Evolutionary conservation across 768 basidiomycete species (phyloP), one percentile per base, ranked within the genome.

Genomic region (Termitomyces sp.): DNA sequence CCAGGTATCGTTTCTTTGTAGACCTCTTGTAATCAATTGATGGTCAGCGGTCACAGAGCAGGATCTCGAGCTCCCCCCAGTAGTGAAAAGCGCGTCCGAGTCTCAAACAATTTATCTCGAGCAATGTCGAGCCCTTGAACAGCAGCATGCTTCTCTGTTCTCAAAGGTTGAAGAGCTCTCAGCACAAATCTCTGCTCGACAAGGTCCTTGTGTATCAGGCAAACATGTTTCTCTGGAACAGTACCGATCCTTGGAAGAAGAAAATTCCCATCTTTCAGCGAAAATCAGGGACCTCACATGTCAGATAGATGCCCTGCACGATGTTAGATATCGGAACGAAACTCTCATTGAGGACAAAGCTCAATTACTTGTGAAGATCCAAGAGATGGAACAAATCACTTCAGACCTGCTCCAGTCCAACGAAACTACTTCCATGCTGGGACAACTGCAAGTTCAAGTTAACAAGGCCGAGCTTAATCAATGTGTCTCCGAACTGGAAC

Each of bases 331-430:
- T 12, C 65, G 33, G 24, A 62, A 65, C 45, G 70, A 70, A 9
- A 65, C 65, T n/a, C 68, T 72, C 36, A 58, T 64, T 0, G 60
- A 59, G 28, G 70, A 75, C 42, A 71, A 73, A 22, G 62, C 61
- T 10, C 45, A 64, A 14, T 63, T 76, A 1, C 58, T 68, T 8
- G 58, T 63, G 3, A 65, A 67, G 58, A 59, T 68, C 6, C 55
- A 59, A 0, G 69, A 73, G 32, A 63, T 68, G 47, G 73, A 73
- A 53, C 69, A 72, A 36, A 57, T 67, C 13, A 70, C 73, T 20
- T 60, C 66, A 18, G 66, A 69, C 53, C 44, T 76, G 3, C 64
- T 68, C 3, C 69, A 69, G 9, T 66, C 71, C 7, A 66, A 64
- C 47, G 64, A 61, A 40, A 32, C 60, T 18, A 44, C 32, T 20